phyloP scores from a whole-genome alignment of 116 monocot species.

The Iris pallida region DNA sequence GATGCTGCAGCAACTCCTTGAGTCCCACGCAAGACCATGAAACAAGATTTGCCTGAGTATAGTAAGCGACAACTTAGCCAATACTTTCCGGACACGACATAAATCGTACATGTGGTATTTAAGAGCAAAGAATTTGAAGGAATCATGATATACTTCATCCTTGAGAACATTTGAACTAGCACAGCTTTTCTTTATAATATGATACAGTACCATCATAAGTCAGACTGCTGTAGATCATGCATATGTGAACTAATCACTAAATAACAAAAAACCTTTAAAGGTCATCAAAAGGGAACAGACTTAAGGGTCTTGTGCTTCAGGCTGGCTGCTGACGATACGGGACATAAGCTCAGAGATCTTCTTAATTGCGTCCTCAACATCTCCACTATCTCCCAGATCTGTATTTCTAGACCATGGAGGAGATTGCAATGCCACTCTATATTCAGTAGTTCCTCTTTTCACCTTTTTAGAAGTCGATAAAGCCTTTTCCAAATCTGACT shows the following conservation, averaged over 20 bases:
- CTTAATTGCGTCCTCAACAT: constrained; percentile 55
- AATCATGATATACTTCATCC: too few relatives aligned
- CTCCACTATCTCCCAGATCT: constrained; percentile 35
- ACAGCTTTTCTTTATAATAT: too few relatives aligned
- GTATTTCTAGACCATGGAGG: constrained; percentile 14
- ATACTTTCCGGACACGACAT: too few relatives aligned
- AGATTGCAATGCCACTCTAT: constrained; percentile 22
- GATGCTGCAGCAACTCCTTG: too few relatives aligned
- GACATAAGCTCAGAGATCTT: constrained; percentile 70
- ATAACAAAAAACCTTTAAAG: neutral
- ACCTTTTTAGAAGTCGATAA: constrained; percentile 47
- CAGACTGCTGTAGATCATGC: too few relatives aligned
- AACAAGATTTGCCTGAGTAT: too few relatives aligned
- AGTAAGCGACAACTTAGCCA: too few relatives aligned
- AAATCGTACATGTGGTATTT: too few relatives aligned
- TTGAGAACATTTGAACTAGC: too few relatives aligned
- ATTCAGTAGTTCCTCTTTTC: constrained; percentile 28
- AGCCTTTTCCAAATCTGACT: constrained; percentile 63
- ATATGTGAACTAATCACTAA: neutral
- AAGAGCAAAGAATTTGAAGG: too few relatives aligned
- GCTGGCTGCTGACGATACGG: constrained; percentile 36
- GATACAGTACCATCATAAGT: too few relatives aligned
- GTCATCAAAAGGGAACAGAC: neutral
- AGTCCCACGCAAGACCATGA: too few relatives aligned
- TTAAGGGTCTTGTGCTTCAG: constrained; percentile 35